These are phyloP conservation scores for Cyclotella distinguenda DNA, from an alignment of 108 stramenopile species.

Conservation along the genomic window DNA sequence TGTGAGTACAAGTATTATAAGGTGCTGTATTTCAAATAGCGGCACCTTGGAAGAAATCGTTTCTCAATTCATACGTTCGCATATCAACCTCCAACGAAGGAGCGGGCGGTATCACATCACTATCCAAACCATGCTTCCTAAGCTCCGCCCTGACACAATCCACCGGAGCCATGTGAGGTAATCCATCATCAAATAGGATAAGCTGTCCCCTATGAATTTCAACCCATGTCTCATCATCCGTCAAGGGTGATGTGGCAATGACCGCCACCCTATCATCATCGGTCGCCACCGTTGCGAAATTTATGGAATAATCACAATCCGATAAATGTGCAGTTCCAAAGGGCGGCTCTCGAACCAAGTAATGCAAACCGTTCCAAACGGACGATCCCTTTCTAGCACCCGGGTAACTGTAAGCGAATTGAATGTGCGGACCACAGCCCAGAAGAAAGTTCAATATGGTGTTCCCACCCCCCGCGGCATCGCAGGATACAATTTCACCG, in stretches of 20 bases:
- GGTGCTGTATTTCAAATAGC: too few relatives aligned
- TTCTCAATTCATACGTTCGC: conserved; percentile 19
- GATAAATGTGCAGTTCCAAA: conserved; percentile 39
- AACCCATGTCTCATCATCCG: conserved; percentile 69
- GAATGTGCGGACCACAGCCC: conserved; percentile 61
- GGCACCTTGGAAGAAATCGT: conserved; percentile 12
- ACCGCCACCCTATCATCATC: conserved; percentile 70
- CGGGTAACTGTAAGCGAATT: conserved; percentile 78
- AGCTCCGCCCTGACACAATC: conserved; percentile 57
- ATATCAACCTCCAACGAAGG: conserved; percentile 21
- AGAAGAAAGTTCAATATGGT: conserved; percentile 84
- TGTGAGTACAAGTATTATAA: too few relatives aligned
- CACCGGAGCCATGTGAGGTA: conserved; percentile 44
- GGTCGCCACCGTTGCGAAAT: conserved; percentile 60
- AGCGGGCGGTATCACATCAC: conserved; percentile 15
- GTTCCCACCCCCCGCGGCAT: conserved; percentile 27
- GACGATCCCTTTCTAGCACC: conserved; percentile 68
- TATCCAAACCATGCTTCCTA: conserved; percentile 54
- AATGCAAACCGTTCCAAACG: conserved; percentile 86
- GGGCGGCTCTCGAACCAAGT: conserved; percentile 66
- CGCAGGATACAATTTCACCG: conserved; percentile 57
- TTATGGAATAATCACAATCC: conserved; percentile 61
- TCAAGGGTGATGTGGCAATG: conserved; percentile 83
- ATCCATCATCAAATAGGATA: conserved; percentile 71
- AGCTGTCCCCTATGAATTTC: conserved; percentile 67